Base-by-base conservation (phyloP, 2,329 filamentous ascomycete genomes). In the Pyrenochaeta sp. region DNA sequence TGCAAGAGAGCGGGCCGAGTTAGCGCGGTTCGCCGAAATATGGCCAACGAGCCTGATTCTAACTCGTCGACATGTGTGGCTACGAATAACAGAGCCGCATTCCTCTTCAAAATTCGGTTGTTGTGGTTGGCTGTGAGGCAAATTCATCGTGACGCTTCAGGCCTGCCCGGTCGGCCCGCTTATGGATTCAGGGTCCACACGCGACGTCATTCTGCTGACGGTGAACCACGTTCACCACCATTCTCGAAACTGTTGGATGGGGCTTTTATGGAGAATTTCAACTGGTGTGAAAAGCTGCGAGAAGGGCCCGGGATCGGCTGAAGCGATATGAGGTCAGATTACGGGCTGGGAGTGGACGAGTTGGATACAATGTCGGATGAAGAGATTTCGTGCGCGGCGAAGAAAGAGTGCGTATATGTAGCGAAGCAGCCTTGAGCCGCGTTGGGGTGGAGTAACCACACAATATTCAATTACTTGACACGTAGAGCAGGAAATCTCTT, bases 241-340 rank as follows among this genome's bases (percentile, higher is more conserved):
- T 35, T 44, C 27, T 41, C 60, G 61, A 65, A 66, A 66, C 63
- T 60, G 61, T 65, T 67, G 63, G 61, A 63, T 60, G 47, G 56
- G 51, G 47, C 41, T 42, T 52, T 44, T 49, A 44, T 58, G 58
- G 51, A 41, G 52, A 52, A 38, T 55, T 56, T 52, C 30, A 35
- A 41, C 29, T 46, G 39, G 24, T 35, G 44, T 53, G 44, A 44
- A 44, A 44, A 36, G 26, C n/a, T 49, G 49, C 55, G 56, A 60
- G 49, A 55, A 57, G 47, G 22, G 29, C 24, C 54, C 58, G 58
- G 54, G 38, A 55, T 46, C 49, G 43, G 41, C 19, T 30, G 9
- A 22, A 19, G 42, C 26, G 40, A 29, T 44, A 37, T 47, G 41
- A 45, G 48, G 30, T 56, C 51, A 44, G 27, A 26, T 30, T 28